Conservation (phyloP, 2,329 filamentous ascomycete species). For the Paraconiothyrium brasiliense region DNA sequence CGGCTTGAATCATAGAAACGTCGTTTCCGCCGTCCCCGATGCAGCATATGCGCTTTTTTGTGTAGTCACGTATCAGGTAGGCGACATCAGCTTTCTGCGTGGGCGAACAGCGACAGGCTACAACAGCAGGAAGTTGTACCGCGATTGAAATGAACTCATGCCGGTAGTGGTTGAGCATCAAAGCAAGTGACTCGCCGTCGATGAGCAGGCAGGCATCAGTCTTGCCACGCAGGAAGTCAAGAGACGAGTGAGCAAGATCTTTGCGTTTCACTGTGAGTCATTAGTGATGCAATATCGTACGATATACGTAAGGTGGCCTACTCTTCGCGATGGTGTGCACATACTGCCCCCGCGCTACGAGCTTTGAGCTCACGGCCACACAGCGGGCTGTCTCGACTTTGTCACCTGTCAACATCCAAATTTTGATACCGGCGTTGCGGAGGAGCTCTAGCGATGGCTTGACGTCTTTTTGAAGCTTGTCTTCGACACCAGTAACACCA, state of each 20-base stretch:
- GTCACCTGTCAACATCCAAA: constrained; percentile 99
- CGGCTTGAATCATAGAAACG: constrained; percentile 98
- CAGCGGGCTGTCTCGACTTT: constrained; percentile 98
- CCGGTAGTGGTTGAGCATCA: constrained; percentile 85
- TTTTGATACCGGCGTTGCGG: constrained; percentile 97
- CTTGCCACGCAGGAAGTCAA: constrained; percentile 89
- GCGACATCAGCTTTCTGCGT: constrained; percentile 97
- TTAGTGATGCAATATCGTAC: not conserved
- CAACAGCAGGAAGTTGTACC: constrained; percentile 87
- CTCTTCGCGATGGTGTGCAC: constrained; percentile 89
- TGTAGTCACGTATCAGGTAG: constrained; percentile 86
- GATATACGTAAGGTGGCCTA: constrained; percentile 28
- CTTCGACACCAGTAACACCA: constrained; percentile 97
- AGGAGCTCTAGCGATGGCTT: constrained; percentile 94
- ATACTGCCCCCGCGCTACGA: constrained; percentile 92
- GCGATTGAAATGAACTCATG: constrained; percentile 88
- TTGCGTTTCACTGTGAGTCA: constrained; percentile 71
- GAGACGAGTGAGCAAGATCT: constrained; percentile 83
- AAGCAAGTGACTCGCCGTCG: constrained; percentile 86
- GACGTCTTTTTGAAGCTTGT: constrained; percentile 94
- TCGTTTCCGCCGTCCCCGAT: constrained; percentile 99
- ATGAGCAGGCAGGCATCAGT: constrained; percentile 88
- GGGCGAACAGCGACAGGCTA: constrained; percentile 95
- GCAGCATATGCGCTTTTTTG: constrained; percentile 94
- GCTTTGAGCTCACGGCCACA: constrained; percentile 92